Evolutionary conservation across 73 alveolate genomes (phyloP).

Genomic region (Paramecium primaurelia): DNA sequence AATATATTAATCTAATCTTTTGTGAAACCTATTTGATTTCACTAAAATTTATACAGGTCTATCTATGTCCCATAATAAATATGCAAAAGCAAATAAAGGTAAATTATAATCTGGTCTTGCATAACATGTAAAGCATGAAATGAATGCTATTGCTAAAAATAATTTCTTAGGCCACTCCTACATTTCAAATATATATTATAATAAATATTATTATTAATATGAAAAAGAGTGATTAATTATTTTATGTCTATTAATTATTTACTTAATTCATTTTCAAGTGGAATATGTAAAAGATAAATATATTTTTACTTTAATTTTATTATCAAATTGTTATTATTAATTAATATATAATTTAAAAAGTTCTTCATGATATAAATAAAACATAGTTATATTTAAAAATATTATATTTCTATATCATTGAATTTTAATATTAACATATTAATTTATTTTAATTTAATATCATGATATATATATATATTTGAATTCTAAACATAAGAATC

Average conservation of each 20-base stretch:
- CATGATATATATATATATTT: no score
- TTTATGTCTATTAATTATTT: background rate
- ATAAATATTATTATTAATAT: background rate
- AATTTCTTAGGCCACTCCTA: constrained; percentile 51
- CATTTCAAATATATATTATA: background rate
- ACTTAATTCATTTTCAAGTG: no score
- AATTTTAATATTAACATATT: no score
- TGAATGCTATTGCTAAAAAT: constrained; percentile 54
- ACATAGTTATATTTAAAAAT: no score
- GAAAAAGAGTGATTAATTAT: no score
- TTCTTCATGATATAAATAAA: no score
- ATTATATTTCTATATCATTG: no score
- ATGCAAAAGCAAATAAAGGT: constrained; percentile 62
- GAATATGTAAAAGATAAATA: no score
- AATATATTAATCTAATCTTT: constrained; percentile 53
- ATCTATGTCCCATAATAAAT: constrained; percentile 57
- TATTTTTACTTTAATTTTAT: no score
- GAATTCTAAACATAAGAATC: background rate
- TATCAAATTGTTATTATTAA: no score
- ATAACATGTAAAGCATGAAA: constrained; percentile 59
- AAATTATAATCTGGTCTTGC: constrained; percentile 66
- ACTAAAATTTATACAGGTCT: constrained; percentile 44
- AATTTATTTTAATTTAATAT: no score
- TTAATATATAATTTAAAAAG: no score
- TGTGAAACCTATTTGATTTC: constrained; percentile 10